Percentiles rank a stretch among this genome's conserved stretches.
phyloP scores from a whole-genome alignment of 495 filamentous ascomycete genomes.

The Coniosporium apollinis region DNA sequence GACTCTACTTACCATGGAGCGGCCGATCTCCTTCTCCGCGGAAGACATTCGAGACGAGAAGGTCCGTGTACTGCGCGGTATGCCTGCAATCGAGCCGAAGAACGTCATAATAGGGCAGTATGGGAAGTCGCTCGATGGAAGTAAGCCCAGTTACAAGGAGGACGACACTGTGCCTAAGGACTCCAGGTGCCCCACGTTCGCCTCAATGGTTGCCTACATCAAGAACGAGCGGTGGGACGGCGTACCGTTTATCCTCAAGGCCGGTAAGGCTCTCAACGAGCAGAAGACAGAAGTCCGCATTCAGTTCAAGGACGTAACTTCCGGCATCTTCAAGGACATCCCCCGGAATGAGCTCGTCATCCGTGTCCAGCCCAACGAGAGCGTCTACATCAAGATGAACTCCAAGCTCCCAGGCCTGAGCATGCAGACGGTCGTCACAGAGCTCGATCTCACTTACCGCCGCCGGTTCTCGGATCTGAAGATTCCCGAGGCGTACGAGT shows the following conservation, averaged over 20 bases:
- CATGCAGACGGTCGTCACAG: conserved; percentile 99
- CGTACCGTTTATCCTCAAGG: conserved; percentile 98
- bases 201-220: conserved; percentile 90
- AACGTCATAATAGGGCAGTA: conserved; percentile 99
- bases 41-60: conserved; percentile 99
- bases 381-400: conserved; percentile 99
- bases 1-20: conserved; percentile 94
- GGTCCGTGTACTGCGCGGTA: conserved; percentile 84
- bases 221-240: conserved; percentile 99
- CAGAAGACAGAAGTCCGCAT: conserved; percentile 99
- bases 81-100: conserved; percentile 94
- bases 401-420: conserved; percentile 94
- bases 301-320: conserved; percentile 98
- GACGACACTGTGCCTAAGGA: conserved; percentile 97
- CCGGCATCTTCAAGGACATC: conserved; percentile 99
- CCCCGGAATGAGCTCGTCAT: conserved; percentile 98
- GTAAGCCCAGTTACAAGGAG: conserved; percentile 95
- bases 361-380: conserved; percentile 98
- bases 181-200: conserved; percentile 94
- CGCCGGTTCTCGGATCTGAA: conserved; percentile 97
- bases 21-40: conserved; percentile 92
- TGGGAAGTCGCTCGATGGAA: conserved; percentile 87
- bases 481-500: conserved; percentile 99
- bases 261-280: conserved; percentile 97
- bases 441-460: conserved; percentile 96